Conservation (phyloP, 73 alveolate genomes). For the Tetrahymena elliotti region DNA sequence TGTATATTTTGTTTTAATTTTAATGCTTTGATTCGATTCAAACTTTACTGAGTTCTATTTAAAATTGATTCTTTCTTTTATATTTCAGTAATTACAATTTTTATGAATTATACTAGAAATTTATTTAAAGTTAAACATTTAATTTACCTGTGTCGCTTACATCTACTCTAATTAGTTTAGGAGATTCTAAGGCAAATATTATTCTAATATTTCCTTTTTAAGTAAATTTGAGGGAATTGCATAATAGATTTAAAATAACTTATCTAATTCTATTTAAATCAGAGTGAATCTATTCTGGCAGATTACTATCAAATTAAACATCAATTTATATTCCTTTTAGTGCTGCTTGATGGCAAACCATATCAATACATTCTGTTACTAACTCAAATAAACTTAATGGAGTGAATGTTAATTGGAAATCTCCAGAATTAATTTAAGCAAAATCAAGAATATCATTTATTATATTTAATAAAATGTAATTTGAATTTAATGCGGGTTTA, state of each 20-base stretch:
- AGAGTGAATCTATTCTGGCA: neutral
- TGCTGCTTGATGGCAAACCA: conserved; percentile 13
- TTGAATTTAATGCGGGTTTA: conserved; percentile 5
- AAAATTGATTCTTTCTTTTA: neutral
- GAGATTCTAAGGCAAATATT: neutral
- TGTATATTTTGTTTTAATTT: too few species aligned
- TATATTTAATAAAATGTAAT: neutral
- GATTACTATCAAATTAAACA: neutral
- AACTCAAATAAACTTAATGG: neutral
- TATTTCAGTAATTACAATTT: too few species aligned
- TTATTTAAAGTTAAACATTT: too few species aligned
- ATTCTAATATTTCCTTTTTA: conserved; percentile 13
- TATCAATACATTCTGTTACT: neutral
- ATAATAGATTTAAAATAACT: conserved; percentile 26
- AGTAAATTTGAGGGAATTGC: conserved; percentile 45
- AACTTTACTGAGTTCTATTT: too few species aligned
- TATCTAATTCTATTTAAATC: conserved; percentile 28
- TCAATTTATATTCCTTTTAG: conserved; percentile 14
- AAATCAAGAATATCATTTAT: conserved; percentile 41
- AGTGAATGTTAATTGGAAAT: conserved; percentile 1
- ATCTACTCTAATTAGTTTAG: neutral
- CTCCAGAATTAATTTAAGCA: conserved; percentile 12
- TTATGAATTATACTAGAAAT: too few species aligned
- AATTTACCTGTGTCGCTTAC: conserved; percentile 42
- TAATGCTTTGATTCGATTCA: too few species aligned